Evolutionary conservation across 176 grass and related monocot genomes (phyloP), one percentile per base, ranked within the genome.

Genomic region (Bothriochloa decipiens): DNA sequence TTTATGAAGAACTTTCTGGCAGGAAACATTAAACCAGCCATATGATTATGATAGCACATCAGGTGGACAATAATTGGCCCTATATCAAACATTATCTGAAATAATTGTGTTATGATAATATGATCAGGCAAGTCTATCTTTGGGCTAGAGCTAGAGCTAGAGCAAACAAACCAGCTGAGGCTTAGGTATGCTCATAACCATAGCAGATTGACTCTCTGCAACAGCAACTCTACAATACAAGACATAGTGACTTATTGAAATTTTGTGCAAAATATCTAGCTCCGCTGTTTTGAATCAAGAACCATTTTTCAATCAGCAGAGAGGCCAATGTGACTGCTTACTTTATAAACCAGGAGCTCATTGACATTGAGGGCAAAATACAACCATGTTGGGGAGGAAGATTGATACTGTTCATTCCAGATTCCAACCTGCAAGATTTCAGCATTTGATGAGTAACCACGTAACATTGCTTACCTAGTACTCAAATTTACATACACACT

Each of bases 261-360:
- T 86, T 46, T 36, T 53, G 41, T 52, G 41, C 28, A 28, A 33
- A 12, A 20, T 68, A 49, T 4, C 18, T 7, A 77, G 52, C 53
- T 72, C 65, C n/a, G n/a, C n/a, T 67, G 36, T 39, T 62, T 85
- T 85, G 16, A 69, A 81, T 60, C 52, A 78, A 87, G 26, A 80
- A 67, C 6, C 42, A 78, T 6, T 58, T 83, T 55, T 13, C 25
- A 73, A 25, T 39, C 43, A 87, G 57, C 16, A 89, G 65, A 61
- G 6, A 82, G 85, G 14, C 45, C 16, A 55, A 29, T 28, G 53
- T 43, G 35, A 73, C 33, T 87, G 42, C 91, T 96, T 89, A 96
- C 91, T 89, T 96, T 46, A 46, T 35, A 91, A 96, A 96, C 94
- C 88, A 96, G 80, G 91, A 96, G 78, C 37, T 85, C 79, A 86